Evolutionary conservation across 2,329 filamentous ascomycete species (phyloP).

Genomic region (Neurospora sp.): DNA sequence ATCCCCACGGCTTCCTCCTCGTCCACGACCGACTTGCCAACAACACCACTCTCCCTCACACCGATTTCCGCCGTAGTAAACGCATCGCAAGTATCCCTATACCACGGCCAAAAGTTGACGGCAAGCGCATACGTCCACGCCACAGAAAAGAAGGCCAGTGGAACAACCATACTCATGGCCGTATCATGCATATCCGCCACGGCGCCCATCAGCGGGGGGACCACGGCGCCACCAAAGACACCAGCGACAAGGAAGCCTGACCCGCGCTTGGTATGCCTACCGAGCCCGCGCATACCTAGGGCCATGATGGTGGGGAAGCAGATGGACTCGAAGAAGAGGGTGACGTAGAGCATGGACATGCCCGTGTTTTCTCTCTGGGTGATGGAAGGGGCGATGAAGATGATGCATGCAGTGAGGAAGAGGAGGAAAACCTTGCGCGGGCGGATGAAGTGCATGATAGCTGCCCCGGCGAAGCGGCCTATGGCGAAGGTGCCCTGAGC

Average conservation of each 20-base stretch:
- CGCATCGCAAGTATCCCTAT: conserved; percentile 53
- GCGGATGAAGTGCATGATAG: conserved; percentile 55
- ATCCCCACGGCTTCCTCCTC: background rate
- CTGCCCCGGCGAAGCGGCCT: conserved; percentile 59
- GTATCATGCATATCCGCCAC: conserved; percentile 55
- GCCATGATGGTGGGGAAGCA: conserved; percentile 77
- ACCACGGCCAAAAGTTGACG: conserved; percentile 58
- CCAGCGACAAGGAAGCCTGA: conserved; percentile 62
- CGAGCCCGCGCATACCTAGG: conserved; percentile 64
- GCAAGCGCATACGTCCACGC: conserved; percentile 47
- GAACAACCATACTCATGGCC: conserved; percentile 56
- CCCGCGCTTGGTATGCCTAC: conserved; percentile 68
- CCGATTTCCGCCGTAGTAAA: conserved; percentile 38
- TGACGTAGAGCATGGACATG: conserved; percentile 55
- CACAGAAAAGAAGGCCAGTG: conserved; percentile 47
- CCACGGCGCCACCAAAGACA: conserved; percentile 62
- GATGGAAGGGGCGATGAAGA: conserved; percentile 48
- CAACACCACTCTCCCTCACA: background rate
- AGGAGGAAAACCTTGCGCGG: conserved; percentile 59
- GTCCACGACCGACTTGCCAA: background rate
- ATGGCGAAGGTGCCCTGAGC: conserved; percentile 65
- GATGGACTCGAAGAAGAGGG: conserved; percentile 71
- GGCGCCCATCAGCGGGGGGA: conserved; percentile 61
- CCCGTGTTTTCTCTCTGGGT: conserved; percentile 36
- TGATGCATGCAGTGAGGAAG: conserved; percentile 54